These are phyloP conservation scores for Selenicereus undatus DNA, from an alignment of 148 eudicot species.

Conservation along the genomic window DNA sequence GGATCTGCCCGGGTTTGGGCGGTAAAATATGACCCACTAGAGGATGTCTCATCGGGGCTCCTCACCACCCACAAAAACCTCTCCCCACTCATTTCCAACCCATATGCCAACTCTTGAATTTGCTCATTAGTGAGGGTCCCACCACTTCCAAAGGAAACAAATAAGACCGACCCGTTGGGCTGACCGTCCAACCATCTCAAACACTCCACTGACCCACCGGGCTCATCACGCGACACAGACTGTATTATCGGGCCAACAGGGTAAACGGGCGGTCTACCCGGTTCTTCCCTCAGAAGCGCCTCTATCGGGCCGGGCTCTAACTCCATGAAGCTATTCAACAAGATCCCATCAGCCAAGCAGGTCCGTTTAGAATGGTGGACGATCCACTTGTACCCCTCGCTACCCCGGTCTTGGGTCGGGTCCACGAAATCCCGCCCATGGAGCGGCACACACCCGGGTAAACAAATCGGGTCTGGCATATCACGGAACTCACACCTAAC, in stretches of 20 bases:
- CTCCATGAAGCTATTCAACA: neutral
- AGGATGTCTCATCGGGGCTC: neutral
- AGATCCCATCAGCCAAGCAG: neutral
- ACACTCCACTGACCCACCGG: neutral
- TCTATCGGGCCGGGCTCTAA: neutral
- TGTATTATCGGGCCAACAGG: neutral
- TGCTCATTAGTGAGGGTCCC: neutral
- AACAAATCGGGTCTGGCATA: neutral
- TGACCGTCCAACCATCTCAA: neutral
- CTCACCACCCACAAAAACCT: neutral
- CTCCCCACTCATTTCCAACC: neutral
- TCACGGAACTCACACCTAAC: neutral
- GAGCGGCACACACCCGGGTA: constrained; percentile 1
- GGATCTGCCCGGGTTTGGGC: neutral
- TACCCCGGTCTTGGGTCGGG: neutral
- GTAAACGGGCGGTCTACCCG: neutral
- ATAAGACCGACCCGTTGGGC: neutral
- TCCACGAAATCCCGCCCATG: neutral
- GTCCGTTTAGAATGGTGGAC: neutral
- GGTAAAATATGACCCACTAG: neutral
- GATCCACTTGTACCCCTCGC: neutral
- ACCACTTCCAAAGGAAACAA: neutral
- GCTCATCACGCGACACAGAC: neutral
- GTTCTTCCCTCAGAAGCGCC: neutral
- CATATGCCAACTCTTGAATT: neutral